phyloP scores from a whole-genome alignment of 345 rosid genomes.

The Salix koriyanagi region DNA sequence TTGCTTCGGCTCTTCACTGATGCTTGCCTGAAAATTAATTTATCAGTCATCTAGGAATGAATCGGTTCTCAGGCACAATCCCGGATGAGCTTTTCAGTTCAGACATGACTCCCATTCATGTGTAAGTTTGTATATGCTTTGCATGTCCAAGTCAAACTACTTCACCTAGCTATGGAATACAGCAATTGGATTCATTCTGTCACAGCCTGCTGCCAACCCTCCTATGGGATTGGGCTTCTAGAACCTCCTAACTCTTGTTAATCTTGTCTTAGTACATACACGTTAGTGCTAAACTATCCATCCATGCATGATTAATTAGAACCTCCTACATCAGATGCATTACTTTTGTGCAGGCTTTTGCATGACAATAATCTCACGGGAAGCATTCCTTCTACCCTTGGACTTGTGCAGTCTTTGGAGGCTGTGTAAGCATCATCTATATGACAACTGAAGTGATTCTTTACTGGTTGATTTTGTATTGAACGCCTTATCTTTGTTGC shows the following conservation, averaged over 20 bases:
- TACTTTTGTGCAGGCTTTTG: slow-evolving; percentile 49
- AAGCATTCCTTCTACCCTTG: slow-evolving; percentile 54
- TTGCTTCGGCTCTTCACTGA: background rate
- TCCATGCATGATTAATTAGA: too few relatives aligned
- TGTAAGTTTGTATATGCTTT: slow-evolving; percentile 44
- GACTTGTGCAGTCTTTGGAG: slow-evolving; percentile 46
- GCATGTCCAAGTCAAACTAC: too few relatives aligned
- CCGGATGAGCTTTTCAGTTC: slow-evolving; percentile 63
- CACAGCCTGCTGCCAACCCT: too few relatives aligned
- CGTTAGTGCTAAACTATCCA: too few relatives aligned
- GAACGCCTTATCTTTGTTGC: slow-evolving; percentile 17
- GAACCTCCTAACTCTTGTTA: too few relatives aligned
- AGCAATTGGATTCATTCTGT: too few relatives aligned
- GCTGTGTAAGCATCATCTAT: slow-evolving; percentile 59
- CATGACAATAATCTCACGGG: slow-evolving; percentile 63
- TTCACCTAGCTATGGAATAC: background rate
- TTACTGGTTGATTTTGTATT: background rate
- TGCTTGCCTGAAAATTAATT: background rate
- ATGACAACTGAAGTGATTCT: background rate
- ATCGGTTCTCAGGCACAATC: slow-evolving; percentile 55
- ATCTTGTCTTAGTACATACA: too few relatives aligned
- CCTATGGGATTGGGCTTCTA: too few relatives aligned
- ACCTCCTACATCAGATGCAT: too few relatives aligned
- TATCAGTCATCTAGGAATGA: slow-evolving; percentile 68
- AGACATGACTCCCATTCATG: slow-evolving; percentile 60